These are phyloP conservation scores for Solanum raphanifolium DNA, from an alignment of 257 asterid species.

Conservation along the genomic window DNA sequence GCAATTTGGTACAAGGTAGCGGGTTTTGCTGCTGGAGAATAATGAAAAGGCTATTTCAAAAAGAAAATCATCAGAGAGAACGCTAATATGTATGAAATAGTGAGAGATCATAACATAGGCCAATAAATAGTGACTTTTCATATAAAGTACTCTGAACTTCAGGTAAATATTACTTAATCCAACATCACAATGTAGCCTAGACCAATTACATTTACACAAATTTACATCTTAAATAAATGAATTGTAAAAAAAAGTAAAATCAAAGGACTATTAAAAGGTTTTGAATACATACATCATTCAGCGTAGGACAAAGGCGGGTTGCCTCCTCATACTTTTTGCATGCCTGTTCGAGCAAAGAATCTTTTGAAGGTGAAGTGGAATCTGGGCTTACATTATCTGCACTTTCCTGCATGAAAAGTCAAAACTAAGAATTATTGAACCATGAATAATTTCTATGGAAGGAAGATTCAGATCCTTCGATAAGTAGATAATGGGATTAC, in stretches of 20 bases:
- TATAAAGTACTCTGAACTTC: neutral
- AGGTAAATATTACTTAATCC: neutral
- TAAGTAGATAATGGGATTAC: neutral
- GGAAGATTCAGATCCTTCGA: neutral
- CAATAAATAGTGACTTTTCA: neutral
- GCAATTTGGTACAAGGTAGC: neutral
- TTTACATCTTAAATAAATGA: neutral
- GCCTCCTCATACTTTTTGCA: slow-evolving; percentile 96
- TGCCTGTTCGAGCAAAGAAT: slow-evolving; percentile 93
- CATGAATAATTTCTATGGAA: neutral
- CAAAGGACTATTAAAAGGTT: neutral
- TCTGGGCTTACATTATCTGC: slow-evolving; percentile 90
- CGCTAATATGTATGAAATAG: neutral
- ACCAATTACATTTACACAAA: neutral
- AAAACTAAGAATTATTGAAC: neutral
- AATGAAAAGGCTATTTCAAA: neutral
- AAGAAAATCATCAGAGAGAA: neutral
- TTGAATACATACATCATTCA: slow-evolving; percentile 67
- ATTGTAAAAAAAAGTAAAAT: neutral
- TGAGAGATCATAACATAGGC: neutral
- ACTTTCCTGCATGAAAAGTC: slow-evolving; percentile 74
- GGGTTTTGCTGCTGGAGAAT: neutral
- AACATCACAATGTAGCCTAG: neutral
- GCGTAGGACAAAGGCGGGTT: slow-evolving; percentile 89
- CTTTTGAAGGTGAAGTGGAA: slow-evolving; percentile 85